These are phyloP conservation scores for Bertia moriformis DNA, from an alignment of 2,329 filamentous ascomycete genomes.

Conservation along the genomic window DNA sequence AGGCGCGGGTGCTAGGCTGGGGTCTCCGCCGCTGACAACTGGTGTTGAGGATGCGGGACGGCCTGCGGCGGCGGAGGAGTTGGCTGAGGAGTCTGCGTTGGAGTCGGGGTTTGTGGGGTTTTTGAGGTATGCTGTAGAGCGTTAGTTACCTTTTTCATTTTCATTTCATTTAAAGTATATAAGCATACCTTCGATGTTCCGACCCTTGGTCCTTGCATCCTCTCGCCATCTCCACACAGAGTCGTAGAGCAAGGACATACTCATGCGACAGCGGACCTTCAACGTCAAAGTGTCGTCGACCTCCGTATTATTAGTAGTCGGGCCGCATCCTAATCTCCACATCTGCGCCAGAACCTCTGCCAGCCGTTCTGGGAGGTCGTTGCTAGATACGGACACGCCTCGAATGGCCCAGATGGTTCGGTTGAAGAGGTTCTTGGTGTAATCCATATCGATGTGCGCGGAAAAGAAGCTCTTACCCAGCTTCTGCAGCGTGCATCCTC, in stretches of 20 bases:
- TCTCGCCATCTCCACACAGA: slow-evolving; percentile 58
- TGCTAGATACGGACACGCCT: slow-evolving; percentile 40
- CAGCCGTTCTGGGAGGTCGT: slow-evolving; percentile 47
- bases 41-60: not conserved
- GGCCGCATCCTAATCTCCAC: slow-evolving; percentile 20
- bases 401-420: slow-evolving; percentile 42
- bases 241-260: slow-evolving; percentile 51
- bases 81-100: slow-evolving; percentile 20
- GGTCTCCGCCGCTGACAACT: slow-evolving; percentile 10
- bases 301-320: not conserved
- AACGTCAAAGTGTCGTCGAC: slow-evolving; percentile 26
- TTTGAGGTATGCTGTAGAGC: slow-evolving; percentile 29
- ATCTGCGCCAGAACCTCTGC: slow-evolving; percentile 52
- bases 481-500: slow-evolving; percentile 48
- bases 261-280: slow-evolving; percentile 50
- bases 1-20: slow-evolving; percentile 19
- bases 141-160: slow-evolving; percentile 2
- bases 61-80: slow-evolving; percentile 18
- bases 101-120: slow-evolving; percentile 45
- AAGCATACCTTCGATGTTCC: slow-evolving; percentile 21
- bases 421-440: slow-evolving; percentile 37
- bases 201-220: slow-evolving; percentile 19
- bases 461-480: slow-evolving; percentile 51
- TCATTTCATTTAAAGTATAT: not conserved
- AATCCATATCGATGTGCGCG: slow-evolving; percentile 34